Conservation (phyloP, 192 early-diverging fungal species). For the Backusella australiensis region DNA sequence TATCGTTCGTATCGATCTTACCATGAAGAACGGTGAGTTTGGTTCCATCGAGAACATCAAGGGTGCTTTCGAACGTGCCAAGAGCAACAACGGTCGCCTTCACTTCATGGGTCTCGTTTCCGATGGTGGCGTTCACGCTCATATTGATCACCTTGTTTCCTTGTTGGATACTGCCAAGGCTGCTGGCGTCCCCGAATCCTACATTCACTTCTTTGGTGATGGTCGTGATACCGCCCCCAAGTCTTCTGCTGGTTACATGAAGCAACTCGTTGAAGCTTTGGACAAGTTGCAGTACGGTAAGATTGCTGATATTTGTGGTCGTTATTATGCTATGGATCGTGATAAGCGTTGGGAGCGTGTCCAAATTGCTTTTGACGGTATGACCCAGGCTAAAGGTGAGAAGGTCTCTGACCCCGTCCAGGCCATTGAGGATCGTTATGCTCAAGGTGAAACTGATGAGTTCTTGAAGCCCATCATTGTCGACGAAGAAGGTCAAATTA, state of each 20-base stretch:
- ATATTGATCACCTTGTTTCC: slow-evolving; percentile 87
- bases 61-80: slow-evolving; percentile 83
- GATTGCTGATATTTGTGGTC: slow-evolving; percentile 90
- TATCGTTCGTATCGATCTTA: slow-evolving; percentile 96
- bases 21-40: slow-evolving; percentile 85
- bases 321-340: slow-evolving; percentile 99
- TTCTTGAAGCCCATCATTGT: slow-evolving; percentile 99
- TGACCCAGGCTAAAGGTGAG: slow-evolving; percentile 80
- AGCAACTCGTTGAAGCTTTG: slow-evolving; percentile 64
- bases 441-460: slow-evolving; percentile 94
- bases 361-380: slow-evolving; percentile 89
- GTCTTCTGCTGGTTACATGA: slow-evolving; percentile 79
- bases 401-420: slow-evolving; percentile 60
- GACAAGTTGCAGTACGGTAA: slow-evolving; percentile 75
- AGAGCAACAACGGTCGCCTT: slow-evolving; percentile 80
- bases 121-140: slow-evolving; percentile 98
- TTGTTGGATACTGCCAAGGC: slow-evolving; percentile 85
- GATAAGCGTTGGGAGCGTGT: slow-evolving; percentile 99
- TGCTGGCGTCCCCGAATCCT: slow-evolving; percentile 79
- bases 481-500: slow-evolving; percentile 72
- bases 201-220: slow-evolving; percentile 96
- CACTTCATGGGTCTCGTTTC: slow-evolving; percentile 95
- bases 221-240: slow-evolving; percentile 96
- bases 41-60: slow-evolving; percentile 69
- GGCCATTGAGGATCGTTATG: slow-evolving; percentile 85